These are phyloP conservation scores for Apiotrichum domesticum DNA, from an alignment of 1,284 basidiomycete genomes.

Conservation along the genomic window DNA sequence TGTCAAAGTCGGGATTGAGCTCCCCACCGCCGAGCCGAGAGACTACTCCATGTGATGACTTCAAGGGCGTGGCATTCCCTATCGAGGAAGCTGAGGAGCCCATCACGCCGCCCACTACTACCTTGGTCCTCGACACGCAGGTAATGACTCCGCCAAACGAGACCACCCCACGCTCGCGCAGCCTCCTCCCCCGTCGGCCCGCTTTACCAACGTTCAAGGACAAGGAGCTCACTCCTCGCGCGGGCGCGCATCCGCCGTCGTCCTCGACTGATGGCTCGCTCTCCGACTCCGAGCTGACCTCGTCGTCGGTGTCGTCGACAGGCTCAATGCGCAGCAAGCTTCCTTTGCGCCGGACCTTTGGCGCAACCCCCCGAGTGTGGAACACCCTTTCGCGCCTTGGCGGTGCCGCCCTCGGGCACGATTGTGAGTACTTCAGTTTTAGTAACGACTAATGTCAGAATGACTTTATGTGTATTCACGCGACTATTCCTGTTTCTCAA, in stretches of 20 bases:
- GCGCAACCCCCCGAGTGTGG: slow-evolving; percentile 2
- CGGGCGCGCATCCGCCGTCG: background rate
- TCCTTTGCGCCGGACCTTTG: background rate
- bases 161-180: background rate
- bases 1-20: slow-evolving; percentile 16
- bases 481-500: no score
- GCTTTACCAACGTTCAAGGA: slow-evolving; percentile 1
- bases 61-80: background rate
- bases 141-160: background rate
- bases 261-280: background rate
- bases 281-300: slow-evolving; percentile 3
- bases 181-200: slow-evolving; percentile 9
- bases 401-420: slow-evolving; percentile 1
- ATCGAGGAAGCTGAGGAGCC: slow-evolving; percentile 11
- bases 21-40: slow-evolving; percentile 25
- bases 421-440: background rate
- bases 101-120: background rate
- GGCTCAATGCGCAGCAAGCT: slow-evolving; percentile 4
- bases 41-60: slow-evolving; percentile 7
- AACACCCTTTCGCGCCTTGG: slow-evolving; percentile 4
- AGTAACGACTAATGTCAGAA: background rate
- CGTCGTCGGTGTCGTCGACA: background rate
- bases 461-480: background rate
- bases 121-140: background rate
- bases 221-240: background rate